Conservation (phyloP, 2,329 filamentous ascomycete genomes). For the Diaporthe sp. region DNA sequence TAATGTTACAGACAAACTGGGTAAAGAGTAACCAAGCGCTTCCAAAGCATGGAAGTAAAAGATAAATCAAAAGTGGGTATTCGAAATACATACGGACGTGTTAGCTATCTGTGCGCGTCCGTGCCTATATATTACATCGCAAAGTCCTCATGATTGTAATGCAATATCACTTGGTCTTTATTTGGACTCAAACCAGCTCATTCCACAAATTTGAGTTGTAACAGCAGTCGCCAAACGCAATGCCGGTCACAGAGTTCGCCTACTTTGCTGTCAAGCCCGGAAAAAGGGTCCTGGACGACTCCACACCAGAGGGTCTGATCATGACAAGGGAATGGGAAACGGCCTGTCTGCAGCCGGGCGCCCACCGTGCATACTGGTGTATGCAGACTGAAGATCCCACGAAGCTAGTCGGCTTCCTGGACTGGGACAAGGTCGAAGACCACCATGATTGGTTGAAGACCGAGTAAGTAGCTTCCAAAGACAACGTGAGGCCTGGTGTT, state of each 20-base stretch:
- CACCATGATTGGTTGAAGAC: conserved; percentile 1
- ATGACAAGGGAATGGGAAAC: background rate
- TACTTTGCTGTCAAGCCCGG: conserved; percentile 3
- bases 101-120: background rate
- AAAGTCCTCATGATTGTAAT: background rate
- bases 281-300: background rate
- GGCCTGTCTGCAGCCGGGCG: background rate
- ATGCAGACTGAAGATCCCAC: background rate
- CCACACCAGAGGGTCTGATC: background rate
- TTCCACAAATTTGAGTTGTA: background rate
- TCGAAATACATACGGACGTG: background rate
- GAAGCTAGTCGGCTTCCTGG: background rate
- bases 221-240: background rate
- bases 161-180: background rate
- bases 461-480: background rate
- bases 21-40: background rate
- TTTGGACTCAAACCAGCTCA: background rate
- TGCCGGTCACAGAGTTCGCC: background rate
- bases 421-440: background rate
- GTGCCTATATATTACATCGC: background rate
- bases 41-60: background rate
- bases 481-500: background rate
- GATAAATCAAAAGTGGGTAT: background rate
- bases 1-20: too few relatives aligned
- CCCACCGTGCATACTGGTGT: background rate